Percentiles rank a stretch among this genome's conserved stretches.
Evolutionary conservation across 257 asterid species (phyloP).

Genomic region (Gynochthodes officinalis): DNA sequence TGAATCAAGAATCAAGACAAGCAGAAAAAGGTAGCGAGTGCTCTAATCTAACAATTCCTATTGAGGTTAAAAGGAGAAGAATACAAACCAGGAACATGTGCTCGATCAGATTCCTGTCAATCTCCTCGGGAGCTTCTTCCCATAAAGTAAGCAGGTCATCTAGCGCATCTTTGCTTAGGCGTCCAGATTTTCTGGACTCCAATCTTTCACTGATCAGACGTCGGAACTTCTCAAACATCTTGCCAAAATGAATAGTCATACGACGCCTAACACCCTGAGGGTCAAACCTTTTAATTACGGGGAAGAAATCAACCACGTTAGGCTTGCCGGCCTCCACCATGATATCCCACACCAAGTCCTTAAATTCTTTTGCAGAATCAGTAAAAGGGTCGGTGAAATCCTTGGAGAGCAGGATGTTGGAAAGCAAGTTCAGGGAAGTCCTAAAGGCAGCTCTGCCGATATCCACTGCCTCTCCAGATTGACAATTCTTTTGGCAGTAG

Average conservation of each 20-base stretch:
- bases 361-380: conserved; percentile 45
- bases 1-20: too few species aligned
- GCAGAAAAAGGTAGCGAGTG: too few species aligned
- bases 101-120: conserved; percentile 54
- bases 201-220: conserved; percentile 33
- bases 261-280: conserved; percentile 37
- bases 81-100: conserved; percentile 53
- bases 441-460: conserved; percentile 22
- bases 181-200: conserved; percentile 19
- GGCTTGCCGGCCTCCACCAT: conserved; percentile 32
- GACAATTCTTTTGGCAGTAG: conserved; percentile 24
- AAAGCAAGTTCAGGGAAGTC: conserved; percentile 38
- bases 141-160: conserved; percentile 21
- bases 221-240: conserved; percentile 30
- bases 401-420: conserved; percentile 45
- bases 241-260: conserved; percentile 19
- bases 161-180: conserved; percentile 28
- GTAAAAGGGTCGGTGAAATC: conserved; percentile 43
- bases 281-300: conserved; percentile 32
- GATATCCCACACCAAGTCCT: conserved; percentile 37
- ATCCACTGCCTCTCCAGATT: conserved; percentile 32
- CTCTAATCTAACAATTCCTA: too few species aligned
- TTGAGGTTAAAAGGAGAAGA: neutral
- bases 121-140: conserved; percentile 45
- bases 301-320: conserved; percentile 46